These are phyloP conservation scores for Vitis hybrid DNA, from an alignment of 177 flowering plant genomes.

Conservation along the genomic window DNA sequence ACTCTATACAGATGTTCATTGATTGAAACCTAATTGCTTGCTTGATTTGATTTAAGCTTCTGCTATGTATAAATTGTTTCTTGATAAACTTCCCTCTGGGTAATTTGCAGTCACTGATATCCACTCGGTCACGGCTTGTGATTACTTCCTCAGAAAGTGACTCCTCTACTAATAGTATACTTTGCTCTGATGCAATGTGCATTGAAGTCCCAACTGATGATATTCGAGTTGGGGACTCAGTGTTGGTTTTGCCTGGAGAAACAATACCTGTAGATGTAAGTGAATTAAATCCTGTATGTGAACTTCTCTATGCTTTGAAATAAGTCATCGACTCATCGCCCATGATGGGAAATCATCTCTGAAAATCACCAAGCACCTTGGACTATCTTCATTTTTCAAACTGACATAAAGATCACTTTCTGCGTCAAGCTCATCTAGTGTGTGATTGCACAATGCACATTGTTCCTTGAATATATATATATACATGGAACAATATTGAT, in stretches of 20 bases:
- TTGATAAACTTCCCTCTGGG: not conserved
- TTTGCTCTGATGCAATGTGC: constrained; percentile 74
- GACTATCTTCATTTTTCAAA: not conserved
- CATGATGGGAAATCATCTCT: not conserved
- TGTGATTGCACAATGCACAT: not conserved
- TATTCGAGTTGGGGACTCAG: constrained; percentile 80
- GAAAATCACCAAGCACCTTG: not conserved
- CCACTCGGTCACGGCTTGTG: constrained; percentile 82
- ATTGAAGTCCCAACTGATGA: constrained; percentile 88
- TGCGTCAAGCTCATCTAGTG: not conserved
- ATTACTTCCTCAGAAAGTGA: constrained; percentile 63
- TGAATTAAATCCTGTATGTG: constrained; percentile 8
- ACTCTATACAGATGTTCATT: not conserved
- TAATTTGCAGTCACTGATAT: constrained; percentile 73
- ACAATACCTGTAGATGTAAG: constrained; percentile 92
- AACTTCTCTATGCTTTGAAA: not conserved
- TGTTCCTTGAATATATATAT: not conserved
- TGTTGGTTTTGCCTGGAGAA: constrained; percentile 94
- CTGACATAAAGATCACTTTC: not conserved
- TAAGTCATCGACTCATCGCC: not conserved
- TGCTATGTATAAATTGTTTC: not conserved
- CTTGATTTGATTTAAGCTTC: not conserved
- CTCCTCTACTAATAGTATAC: constrained; percentile 44
- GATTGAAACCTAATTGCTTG: not conserved
- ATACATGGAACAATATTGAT: not conserved